Base-by-base conservation (phyloP, 306 rosid genomes). In the Sechiopsis laciniata region DNA sequence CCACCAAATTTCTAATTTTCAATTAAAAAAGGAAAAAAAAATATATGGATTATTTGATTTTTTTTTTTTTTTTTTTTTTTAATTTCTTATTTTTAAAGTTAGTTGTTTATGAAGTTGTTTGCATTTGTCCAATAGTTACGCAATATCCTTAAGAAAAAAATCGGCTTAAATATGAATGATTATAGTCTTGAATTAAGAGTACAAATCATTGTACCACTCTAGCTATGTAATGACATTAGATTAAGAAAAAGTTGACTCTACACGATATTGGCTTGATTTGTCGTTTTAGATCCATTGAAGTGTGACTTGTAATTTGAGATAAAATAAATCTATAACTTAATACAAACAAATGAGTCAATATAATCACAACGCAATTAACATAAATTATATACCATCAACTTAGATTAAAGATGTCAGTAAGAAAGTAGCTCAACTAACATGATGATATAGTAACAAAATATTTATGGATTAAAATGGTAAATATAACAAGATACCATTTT, bases 1-100 rank as follows among this genome's bases (percentile, higher is more conserved):
- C 29, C 32, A 66, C 72, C 70, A 63, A 62, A 32, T 65, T 40
- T 17, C 17, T 66, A 29, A 42, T 64, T 22, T 16, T 53, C 9
- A 53, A 52, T 16, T 15, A 16, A 54, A 54, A n/a, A 7, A 54
- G 9, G 2, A 53, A 15, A 14, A 53, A 5, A 14, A 51, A n/a
- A n/a, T n/a, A 51, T 16, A 14, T 14, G 7, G 20, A 54, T 4
- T 54, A 54, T 54, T 15, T 16, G 57, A 26, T 1, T 1, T 26
- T 26, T 26, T 26, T 3, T 1, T 26, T 26, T 26, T 26, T 26
- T 26, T 26, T 26, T 26, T 26, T 26, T n/a, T n/a, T n/a, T n/a
- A n/a, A n/a, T n/a, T n/a, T n/a, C 4, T n/a, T 55, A n/a, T n/a
- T 14, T 53, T 53, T 5, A 0, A 51, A 4, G 55, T 51, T 13